Evolutionary conservation across 306 rosid species (phyloP).

Genomic region (Cicer bijugum): DNA sequence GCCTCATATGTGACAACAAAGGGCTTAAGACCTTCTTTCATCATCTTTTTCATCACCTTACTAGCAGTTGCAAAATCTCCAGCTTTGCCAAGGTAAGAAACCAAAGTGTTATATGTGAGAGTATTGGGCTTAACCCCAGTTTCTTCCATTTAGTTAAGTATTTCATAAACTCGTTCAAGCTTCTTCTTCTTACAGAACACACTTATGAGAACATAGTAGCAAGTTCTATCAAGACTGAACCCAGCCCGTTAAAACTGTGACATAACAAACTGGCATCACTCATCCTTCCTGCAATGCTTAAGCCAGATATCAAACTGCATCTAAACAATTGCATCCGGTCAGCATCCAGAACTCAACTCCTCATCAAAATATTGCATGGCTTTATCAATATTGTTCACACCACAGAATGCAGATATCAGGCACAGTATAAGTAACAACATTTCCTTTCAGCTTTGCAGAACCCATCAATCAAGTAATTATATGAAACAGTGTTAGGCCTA

Average conservation of each 20-base stretch:
- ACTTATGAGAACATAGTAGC: constrained; percentile 69
- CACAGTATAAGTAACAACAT: too few species aligned
- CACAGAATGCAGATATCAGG: too few species aligned
- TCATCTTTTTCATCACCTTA: constrained; percentile 64
- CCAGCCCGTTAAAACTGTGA: constrained; percentile 72
- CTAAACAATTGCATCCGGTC: constrained; percentile 64
- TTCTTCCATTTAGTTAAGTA: too few species aligned
- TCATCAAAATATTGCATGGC: constrained; percentile 48
- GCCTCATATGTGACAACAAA: constrained; percentile 75
- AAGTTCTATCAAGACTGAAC: constrained; percentile 59
- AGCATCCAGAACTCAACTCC: constrained; percentile 58
- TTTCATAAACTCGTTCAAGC: background rate
- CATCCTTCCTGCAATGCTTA: constrained; percentile 78
- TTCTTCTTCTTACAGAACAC: constrained; percentile 78
- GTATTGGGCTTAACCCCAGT: too few species aligned
- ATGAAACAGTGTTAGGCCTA: constrained; percentile 62
- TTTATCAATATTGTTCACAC: too few species aligned
- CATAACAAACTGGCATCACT: constrained; percentile 69
- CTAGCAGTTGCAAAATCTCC: constrained; percentile 59
- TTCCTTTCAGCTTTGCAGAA: constrained; percentile 50
- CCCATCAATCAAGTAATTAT: constrained; percentile 79
- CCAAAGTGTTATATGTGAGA: background rate
- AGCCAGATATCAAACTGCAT: constrained; percentile 71
- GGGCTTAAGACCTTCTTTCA: constrained; percentile 55
- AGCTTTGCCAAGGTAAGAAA: constrained; percentile 60